phyloP scores from a whole-genome alignment of 2,329 filamentous ascomycete genomes.

The Phaeosphaeria sp. region DNA sequence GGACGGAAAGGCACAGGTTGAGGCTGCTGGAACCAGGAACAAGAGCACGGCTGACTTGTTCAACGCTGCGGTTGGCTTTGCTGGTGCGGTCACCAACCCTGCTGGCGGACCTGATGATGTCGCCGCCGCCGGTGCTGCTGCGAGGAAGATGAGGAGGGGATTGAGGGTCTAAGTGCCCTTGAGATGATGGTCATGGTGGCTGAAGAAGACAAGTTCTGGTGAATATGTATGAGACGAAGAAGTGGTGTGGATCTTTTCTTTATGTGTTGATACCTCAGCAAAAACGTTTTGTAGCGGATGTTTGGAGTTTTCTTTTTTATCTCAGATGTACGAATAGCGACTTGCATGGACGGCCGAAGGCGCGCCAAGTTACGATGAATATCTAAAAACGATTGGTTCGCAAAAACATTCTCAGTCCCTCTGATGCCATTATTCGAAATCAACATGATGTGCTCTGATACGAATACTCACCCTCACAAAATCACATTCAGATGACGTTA shows the following conservation, averaged over 20 bases:
- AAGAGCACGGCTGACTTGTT: slow-evolving; percentile 51
- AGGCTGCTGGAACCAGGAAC: slow-evolving; percentile 51
- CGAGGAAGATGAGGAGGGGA: slow-evolving; percentile 30
- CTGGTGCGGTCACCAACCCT: slow-evolving; percentile 41
- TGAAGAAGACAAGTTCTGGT: not conserved
- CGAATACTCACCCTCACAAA: no score
- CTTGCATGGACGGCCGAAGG: not conserved
- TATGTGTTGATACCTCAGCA: not conserved
- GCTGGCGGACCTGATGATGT: slow-evolving; percentile 31
- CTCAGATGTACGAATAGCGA: not conserved
- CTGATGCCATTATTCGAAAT: not conserved
- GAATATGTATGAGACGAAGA: not conserved
- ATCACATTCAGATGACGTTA: not conserved
- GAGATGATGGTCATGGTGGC: not conserved
- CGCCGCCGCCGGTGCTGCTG: slow-evolving; percentile 20
- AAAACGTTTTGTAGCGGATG: not conserved
- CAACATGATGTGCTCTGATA: not conserved
- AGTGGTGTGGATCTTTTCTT: not conserved
- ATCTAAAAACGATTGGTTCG: not conserved
- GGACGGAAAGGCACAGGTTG: slow-evolving; percentile 60
- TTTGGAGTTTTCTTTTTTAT: not conserved
- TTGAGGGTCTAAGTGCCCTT: slow-evolving; percentile 16
- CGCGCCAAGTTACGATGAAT: not conserved
- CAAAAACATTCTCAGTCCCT: not conserved
- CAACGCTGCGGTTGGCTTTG: slow-evolving; percentile 50